Evolutionary conservation across 108 stramenopile species (phyloP).

Genomic region (Asterionellopsis glacialis): DNA sequence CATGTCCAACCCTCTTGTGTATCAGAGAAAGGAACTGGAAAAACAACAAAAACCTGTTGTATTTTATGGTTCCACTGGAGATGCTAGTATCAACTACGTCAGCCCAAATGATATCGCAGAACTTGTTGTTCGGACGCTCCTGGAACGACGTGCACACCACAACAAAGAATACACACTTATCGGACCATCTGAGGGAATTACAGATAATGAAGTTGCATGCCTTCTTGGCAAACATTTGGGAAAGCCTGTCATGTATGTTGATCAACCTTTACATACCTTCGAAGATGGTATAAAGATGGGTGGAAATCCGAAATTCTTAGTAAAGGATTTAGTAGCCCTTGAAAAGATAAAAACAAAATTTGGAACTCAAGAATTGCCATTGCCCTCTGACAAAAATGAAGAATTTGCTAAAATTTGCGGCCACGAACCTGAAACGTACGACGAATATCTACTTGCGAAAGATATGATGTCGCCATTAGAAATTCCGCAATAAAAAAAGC

Average conservation of each 20-base stretch:
- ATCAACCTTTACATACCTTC: constrained; percentile 31
- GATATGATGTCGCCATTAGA: constrained; percentile 11
- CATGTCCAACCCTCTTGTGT: constrained; percentile 44
- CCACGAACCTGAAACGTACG: constrained; percentile 35
- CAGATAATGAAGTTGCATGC: constrained; percentile 28
- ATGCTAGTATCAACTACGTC: constrained; percentile 48
- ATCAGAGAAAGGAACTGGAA: constrained; percentile 17
- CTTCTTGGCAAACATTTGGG: constrained; percentile 23
- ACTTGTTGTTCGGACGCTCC: constrained; percentile 31
- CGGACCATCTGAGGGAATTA: constrained; percentile 31
- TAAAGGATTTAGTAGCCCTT: constrained; percentile 33
- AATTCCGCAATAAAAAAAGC: constrained; percentile 1
- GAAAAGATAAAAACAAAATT: constrained; percentile 45
- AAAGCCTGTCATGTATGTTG: constrained; percentile 26
- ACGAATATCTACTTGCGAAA: constrained; percentile 24
- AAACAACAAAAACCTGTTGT: constrained; percentile 33
- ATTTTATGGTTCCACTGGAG: constrained; percentile 33
- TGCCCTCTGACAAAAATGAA: constrained; percentile 22
- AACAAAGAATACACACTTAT: constrained; percentile 53
- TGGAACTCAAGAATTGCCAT: constrained; percentile 19
- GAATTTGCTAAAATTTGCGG: constrained; percentile 30
- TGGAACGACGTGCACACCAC: constrained; percentile 37
- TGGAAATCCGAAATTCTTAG: constrained; percentile 32
- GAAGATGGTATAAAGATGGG: constrained; percentile 17
- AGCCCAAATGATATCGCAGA: constrained; percentile 59